Percentiles rank a stretch among this genome's conserved stretches.
phyloP scores from a whole-genome alignment of 2,329 filamentous ascomycete species.

The Shiraia sp. region DNA sequence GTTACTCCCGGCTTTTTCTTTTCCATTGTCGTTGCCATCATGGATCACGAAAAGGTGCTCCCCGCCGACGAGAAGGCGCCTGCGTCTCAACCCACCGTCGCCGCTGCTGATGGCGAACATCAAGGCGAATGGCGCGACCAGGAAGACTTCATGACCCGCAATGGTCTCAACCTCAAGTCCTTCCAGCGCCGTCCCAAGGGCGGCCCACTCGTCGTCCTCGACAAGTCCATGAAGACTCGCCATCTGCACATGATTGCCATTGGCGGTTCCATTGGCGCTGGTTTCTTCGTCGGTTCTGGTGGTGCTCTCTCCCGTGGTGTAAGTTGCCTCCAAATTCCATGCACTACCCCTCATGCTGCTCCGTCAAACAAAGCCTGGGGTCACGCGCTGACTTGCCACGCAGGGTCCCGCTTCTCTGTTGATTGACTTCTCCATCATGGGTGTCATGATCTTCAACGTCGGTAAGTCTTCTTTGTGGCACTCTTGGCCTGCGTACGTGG shows the following conservation, averaged over 20 bases:
- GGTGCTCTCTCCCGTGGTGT: slow-evolving; percentile 58
- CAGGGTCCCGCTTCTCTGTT: slow-evolving; percentile 38
- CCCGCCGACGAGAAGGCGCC: slow-evolving; percentile 34
- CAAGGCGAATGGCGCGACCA: slow-evolving; percentile 32
- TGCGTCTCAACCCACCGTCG: slow-evolving; percentile 16
- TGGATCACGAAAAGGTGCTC: slow-evolving; percentile 33
- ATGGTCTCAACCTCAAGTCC: slow-evolving; percentile 40
- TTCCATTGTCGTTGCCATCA: slow-evolving; percentile 18
- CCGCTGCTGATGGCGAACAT: slow-evolving; percentile 11
- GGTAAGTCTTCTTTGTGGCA: slow-evolving; percentile 29
- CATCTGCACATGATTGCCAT: slow-evolving; percentile 68
- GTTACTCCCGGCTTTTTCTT: not conserved
- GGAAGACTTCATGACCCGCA: slow-evolving; percentile 42
- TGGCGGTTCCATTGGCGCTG: slow-evolving; percentile 64
- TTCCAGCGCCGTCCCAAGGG: slow-evolving; percentile 39
- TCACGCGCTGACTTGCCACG: slow-evolving; percentile 5
- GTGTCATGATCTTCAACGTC: slow-evolving; percentile 46
- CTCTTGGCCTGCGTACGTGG: slow-evolving; percentile 12
- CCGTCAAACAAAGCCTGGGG: not conserved
- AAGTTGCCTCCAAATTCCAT: slow-evolving; percentile 23
- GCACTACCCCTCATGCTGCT: too few species aligned
- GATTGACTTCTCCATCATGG: slow-evolving; percentile 48
- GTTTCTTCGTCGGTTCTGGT: slow-evolving; percentile 66
- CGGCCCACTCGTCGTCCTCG: slow-evolving; percentile 29
- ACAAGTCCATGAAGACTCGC: slow-evolving; percentile 57